These are phyloP conservation scores for Penicillium tannophilum DNA, from an alignment of 495 filamentous ascomycete genomes.

Conservation along the genomic window DNA sequence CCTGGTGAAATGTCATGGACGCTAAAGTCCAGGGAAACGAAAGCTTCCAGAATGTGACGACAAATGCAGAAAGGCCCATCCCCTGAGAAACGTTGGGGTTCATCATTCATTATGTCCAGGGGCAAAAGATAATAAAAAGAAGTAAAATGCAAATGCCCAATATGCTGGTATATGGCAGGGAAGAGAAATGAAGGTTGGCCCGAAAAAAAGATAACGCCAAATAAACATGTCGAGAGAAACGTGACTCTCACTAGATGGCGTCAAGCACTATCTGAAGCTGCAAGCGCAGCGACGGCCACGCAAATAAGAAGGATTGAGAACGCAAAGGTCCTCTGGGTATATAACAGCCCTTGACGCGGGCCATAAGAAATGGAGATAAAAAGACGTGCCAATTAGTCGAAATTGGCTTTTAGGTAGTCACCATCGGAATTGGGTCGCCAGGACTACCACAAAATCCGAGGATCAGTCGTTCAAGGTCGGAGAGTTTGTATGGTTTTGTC, in stretches of 20 bases:
- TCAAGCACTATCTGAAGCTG: conserved; percentile 8
- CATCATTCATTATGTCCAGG: conserved; percentile 34
- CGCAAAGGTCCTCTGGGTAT: conserved; percentile 19
- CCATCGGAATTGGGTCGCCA: conserved; percentile 5
- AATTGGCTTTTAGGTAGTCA: conserved; percentile 4
- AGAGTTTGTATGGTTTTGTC: conserved; percentile 76
- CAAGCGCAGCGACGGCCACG: conserved; percentile 1
- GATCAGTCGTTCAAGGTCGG: conserved; percentile 70
- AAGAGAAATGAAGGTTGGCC: conserved; percentile 12
- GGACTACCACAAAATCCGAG: conserved; percentile 56
- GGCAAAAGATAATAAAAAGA: conserved; percentile 18
- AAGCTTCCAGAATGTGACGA: neutral
- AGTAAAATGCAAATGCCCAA: conserved; percentile 17
- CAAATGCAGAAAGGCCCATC: conserved; percentile 1
- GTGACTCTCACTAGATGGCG: conserved; percentile 1
- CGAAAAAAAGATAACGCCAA: conserved; percentile 15
- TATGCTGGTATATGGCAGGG: conserved; percentile 28
- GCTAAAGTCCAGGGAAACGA: neutral
- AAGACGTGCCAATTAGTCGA: neutral
- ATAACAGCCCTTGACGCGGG: conserved; percentile 9
- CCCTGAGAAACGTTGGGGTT: conserved; percentile 14
- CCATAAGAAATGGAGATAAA: neutral
- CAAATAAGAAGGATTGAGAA: neutral
- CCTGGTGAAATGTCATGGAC: conserved; percentile 4
- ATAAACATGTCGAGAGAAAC: conserved; percentile 10